Percentiles rank a stretch among this genome's conserved stretches.
Conservation (phyloP, 805 yeast genomes). For the Priceomyces fermenticarens region DNA sequence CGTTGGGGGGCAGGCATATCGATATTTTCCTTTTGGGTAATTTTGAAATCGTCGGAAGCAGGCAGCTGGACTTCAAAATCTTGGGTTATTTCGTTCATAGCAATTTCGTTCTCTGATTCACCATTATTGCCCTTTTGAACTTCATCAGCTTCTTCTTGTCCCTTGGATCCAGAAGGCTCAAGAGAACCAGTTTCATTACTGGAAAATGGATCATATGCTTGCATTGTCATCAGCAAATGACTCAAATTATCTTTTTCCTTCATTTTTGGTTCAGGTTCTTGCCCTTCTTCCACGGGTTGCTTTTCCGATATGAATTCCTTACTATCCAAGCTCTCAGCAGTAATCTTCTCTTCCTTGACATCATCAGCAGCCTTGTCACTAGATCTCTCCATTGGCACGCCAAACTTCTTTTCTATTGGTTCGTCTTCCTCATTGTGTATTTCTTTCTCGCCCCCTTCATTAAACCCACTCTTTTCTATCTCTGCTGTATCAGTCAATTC, state of each 20-base stretch:
- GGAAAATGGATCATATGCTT: constrained; percentile 16
- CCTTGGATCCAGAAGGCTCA: constrained; percentile 11
- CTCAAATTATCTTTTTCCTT: neutral
- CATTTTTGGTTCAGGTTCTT: constrained; percentile 1
- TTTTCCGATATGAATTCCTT: constrained; percentile 2
- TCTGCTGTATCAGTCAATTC: constrained; percentile 5
- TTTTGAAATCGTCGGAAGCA: constrained; percentile 1
- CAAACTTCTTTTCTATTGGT: neutral
- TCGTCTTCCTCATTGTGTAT: constrained; percentile 2
- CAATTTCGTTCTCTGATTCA: neutral
- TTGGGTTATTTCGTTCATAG: constrained; percentile 1
- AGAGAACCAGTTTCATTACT: constrained; percentile 2
- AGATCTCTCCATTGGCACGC: constrained; percentile 1
- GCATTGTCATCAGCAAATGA: constrained; percentile 14
- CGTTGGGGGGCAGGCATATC: too few species aligned
- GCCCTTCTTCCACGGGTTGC: constrained; percentile 3
- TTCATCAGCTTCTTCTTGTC: constrained; percentile 15
- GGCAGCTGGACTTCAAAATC: constrained; percentile 2
- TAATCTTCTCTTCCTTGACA: neutral
- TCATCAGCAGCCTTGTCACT: constrained; percentile 8
- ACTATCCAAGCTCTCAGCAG: neutral
- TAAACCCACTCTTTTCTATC: constrained; percentile 1
- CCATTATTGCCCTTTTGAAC: constrained; percentile 14
- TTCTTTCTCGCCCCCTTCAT: constrained; percentile 7
- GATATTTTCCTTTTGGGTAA: neutral